A percentile compares a stretch with the other conserved stretches of the same genome.
Conservation (phyloP, 1,139 yeast species). For the Candida smagusa region DNA sequence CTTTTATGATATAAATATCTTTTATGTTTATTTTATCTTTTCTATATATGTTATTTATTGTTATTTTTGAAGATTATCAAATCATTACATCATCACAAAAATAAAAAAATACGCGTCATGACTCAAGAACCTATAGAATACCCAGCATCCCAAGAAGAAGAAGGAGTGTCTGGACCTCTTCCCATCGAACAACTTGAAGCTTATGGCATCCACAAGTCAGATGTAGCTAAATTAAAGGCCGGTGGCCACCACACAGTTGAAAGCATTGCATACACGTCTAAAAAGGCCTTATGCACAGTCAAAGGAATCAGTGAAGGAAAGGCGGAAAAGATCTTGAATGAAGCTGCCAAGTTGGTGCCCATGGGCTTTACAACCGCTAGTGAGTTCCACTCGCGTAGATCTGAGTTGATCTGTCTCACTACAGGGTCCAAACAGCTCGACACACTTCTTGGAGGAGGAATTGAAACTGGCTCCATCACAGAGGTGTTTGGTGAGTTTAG, state of each 20-base stretch:
- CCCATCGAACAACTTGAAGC: conserved; percentile 58
- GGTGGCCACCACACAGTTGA: conserved; percentile 90
- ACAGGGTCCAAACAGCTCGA: conserved; percentile 95
- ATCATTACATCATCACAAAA: neutral
- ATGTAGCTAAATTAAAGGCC: conserved; percentile 74
- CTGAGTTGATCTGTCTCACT: conserved; percentile 86
- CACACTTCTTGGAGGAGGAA: conserved; percentile 92
- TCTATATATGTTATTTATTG: too few species aligned
- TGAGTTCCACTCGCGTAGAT: conserved; percentile 85
- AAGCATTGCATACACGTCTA: conserved; percentile 85
- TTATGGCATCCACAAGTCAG: conserved; percentile 80
- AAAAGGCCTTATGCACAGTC: conserved; percentile 68
- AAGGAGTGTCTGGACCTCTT: conserved; percentile 42
- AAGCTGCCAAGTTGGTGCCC: conserved; percentile 86
- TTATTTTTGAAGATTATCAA: too few species aligned
- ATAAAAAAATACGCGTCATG: conserved; percentile 8
- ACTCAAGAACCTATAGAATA: conserved; percentile 13
- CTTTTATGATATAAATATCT: too few species aligned
- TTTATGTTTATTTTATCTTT: too few species aligned
- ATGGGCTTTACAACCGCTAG: conserved; percentile 98
- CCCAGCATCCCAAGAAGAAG: conserved; percentile 26
- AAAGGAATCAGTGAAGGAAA: conserved; percentile 96
- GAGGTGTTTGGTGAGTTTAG: conserved; percentile 97
- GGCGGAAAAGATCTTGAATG: conserved; percentile 79
- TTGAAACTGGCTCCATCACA: conserved; percentile 95